Evolutionary conservation across 371 early-diverging fungal species (phyloP).

Genomic region (Syncephalastrum racemosum): DNA sequence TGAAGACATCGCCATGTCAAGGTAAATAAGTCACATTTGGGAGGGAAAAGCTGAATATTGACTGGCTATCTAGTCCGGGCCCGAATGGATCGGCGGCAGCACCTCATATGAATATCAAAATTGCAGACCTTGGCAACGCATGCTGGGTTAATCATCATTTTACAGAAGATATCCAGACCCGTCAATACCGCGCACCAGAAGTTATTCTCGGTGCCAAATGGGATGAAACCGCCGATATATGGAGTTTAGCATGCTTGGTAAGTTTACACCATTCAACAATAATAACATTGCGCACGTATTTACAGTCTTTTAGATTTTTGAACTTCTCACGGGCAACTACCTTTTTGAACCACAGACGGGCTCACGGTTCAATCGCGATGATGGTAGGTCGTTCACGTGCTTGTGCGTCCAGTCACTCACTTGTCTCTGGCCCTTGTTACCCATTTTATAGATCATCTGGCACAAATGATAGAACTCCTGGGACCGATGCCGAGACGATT

Average conservation of each 20-base stretch:
- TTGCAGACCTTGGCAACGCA: constrained; percentile 98
- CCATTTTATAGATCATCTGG: constrained; percentile 80
- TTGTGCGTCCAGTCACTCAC: not conserved
- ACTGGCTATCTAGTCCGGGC: no score
- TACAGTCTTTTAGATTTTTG: constrained; percentile 55
- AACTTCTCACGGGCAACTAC: constrained; percentile 93
- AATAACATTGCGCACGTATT: not conserved
- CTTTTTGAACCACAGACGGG: constrained; percentile 93
- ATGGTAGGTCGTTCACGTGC: constrained; percentile 55
- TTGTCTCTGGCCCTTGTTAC: not conserved
- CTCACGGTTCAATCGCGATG: constrained; percentile 82
- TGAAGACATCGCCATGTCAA: no score
- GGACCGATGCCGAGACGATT: constrained; percentile 79
- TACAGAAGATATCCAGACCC: constrained; percentile 96
- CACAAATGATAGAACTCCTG: constrained; percentile 93
- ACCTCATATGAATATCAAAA: constrained; percentile 73
- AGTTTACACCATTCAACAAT: constrained; percentile 5
- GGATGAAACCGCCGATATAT: constrained; percentile 94
- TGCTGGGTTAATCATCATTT: constrained; percentile 95
- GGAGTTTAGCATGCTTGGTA: constrained; percentile 96
- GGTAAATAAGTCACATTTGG: no score
- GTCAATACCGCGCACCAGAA: constrained; percentile 98
- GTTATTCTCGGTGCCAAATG: constrained; percentile 95
- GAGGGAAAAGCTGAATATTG: no score
- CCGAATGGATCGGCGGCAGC: no score